Evolutionary conservation across 1,284 basidiomycete species (phyloP), one percentile per base, ranked within the genome.

Genomic region (Puccinia sorghi): DNA sequence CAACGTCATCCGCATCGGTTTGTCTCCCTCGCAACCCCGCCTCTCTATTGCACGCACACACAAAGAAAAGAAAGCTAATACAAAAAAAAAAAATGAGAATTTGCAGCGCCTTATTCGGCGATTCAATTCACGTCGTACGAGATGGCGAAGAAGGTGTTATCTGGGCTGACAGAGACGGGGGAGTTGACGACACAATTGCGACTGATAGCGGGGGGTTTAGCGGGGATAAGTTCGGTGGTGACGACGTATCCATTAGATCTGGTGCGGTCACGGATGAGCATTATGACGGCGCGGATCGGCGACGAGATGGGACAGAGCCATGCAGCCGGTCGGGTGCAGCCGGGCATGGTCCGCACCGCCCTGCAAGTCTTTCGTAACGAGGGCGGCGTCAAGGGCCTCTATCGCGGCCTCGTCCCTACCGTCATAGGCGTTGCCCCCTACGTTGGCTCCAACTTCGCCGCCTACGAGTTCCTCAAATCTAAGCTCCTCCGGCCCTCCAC

Each of bases 241-340:
- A 89, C 92, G 43, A 97, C 94, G 83, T 97, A 97, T 85, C 94
- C 94, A 3, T 86, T 97, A 81, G 94, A 97, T 85, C 89, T 97
- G 74, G 92, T 97, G 27, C 89, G 94, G 72, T 92, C 93, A n/a
- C 89, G 94, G 66, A 87, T 97, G 81, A 94, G 93, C 39, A 96
- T 97, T 82, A 93, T 93, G 15, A 94, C 93, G 3, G 92, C 91
- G 46, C 90, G 90, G 69, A 88, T 91, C 50, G 81, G 81, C 7
- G 25, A 20, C 57, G 78, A 48, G 4, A 59, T 80, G 46, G 25
- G 59, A 8, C 52, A 46, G 54, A 74, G 41, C 12, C 12, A 15
- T 12, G 25, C n/a, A 25, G 46, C 37, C 8, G 15, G 8, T n/a
- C n/a, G n/a, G 22, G 43, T 41, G 37, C 22, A 43, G 17, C 63